A percentile compares a stretch with the other conserved stretches of the same genome.
phyloP scores from a whole-genome alignment of 129 eudicot genomes.

The Sambucus nigra region DNA sequence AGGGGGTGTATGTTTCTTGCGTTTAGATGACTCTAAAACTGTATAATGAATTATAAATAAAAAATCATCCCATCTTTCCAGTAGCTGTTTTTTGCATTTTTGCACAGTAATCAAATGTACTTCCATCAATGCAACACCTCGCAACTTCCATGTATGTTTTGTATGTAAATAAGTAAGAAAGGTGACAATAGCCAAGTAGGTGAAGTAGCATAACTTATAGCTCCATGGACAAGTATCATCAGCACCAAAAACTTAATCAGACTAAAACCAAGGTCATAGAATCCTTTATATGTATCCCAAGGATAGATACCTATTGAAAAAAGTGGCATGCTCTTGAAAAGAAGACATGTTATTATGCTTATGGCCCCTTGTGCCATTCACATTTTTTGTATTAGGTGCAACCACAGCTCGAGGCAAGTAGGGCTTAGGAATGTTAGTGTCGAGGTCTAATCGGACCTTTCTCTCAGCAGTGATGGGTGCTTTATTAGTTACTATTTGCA shows the following conservation, averaged over 20 bases:
- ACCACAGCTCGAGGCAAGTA: conserved; percentile 46
- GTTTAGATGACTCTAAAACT: background rate
- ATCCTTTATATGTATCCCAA: conserved; percentile 35
- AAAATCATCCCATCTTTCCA: conserved; percentile 24
- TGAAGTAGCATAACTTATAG: conserved; percentile 43
- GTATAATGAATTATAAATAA: background rate
- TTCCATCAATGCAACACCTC: conserved; percentile 50
- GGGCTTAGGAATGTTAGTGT: conserved; percentile 39
- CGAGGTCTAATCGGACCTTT: conserved; percentile 31
- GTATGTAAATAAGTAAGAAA: conserved; percentile 48
- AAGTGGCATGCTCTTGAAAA: conserved; percentile 46
- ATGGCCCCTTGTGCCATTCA: conserved; percentile 47
- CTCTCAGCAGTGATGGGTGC: conserved; percentile 40
- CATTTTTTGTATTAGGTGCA: conserved; percentile 37
- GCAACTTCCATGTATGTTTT: conserved; percentile 53
- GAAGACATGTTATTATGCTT: conserved; percentile 41
- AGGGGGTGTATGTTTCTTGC: too few relatives aligned
- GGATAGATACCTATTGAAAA: conserved; percentile 44
- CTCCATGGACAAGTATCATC: conserved; percentile 27
- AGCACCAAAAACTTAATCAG: conserved; percentile 26
- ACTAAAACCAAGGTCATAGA: conserved; percentile 45
- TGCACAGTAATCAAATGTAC: conserved; percentile 45
- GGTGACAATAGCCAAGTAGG: conserved; percentile 65
- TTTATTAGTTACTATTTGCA: conserved; percentile 34
- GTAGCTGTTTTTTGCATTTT: conserved; percentile 27